Percentiles rank a stretch among this genome's conserved stretches.
phyloP scores from a whole-genome alignment of 2,329 filamentous ascomycete genomes.

The Furcasterigmium furcatum region DNA sequence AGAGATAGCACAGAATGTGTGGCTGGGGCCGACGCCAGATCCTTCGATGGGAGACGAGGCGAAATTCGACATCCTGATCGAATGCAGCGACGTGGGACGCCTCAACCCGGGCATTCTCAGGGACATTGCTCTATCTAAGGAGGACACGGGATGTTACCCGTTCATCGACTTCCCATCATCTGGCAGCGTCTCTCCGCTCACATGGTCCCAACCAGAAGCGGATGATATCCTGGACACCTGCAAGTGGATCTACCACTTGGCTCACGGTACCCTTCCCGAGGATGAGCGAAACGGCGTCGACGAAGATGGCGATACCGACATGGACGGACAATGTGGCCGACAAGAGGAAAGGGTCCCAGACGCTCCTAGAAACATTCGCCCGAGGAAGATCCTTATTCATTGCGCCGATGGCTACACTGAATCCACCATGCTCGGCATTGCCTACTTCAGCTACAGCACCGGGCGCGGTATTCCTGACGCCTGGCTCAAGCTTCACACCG shows the following conservation, averaged over 20 bases:
- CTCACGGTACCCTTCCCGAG: constrained; percentile 56
- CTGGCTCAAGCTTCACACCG: constrained; percentile 81
- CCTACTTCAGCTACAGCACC: constrained; percentile 91
- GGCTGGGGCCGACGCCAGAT: constrained; percentile 83
- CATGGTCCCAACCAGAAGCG: constrained; percentile 77
- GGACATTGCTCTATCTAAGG: constrained; percentile 54
- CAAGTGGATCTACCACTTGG: constrained; percentile 83
- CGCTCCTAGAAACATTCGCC: constrained; percentile 19
- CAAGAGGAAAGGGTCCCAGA: constrained; percentile 13
- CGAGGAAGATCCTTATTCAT: constrained; percentile 79
- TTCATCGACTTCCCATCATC: constrained; percentile 85
- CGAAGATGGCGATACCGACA: constrained; percentile 53
- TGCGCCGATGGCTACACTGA: constrained; percentile 97
- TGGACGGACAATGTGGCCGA: no score
- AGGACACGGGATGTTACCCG: constrained; percentile 27
- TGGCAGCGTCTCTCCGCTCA: constrained; percentile 84
- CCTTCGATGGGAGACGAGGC: constrained; percentile 52
- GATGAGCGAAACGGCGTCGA: constrained; percentile 22
- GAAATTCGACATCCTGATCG: constrained; percentile 82
- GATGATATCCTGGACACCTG: constrained; percentile 84
- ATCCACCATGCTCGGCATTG: constrained; percentile 81
- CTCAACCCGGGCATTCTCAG: constrained; percentile 68
- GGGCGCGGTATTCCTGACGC: constrained; percentile 77
- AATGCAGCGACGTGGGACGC: constrained; percentile 81
- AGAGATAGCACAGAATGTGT: constrained; percentile 87